Base-by-base conservation (phyloP, 106 monocot genomes). In the Dioscorea zingiberensis region DNA sequence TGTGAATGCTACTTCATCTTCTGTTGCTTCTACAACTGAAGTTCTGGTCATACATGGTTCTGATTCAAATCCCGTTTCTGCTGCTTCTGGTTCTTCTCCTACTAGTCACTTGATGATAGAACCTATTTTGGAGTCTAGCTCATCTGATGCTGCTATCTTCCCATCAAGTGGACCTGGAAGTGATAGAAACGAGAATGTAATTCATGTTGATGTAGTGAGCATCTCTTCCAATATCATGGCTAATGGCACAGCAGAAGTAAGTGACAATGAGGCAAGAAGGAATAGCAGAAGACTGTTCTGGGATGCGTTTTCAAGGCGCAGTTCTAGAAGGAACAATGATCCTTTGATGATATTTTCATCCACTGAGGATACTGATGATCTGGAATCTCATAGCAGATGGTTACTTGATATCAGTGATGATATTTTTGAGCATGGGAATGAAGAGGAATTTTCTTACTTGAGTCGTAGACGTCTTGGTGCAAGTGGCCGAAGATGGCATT, bases 261-360 rank as follows among this genome's bases (percentile, higher is more conserved):
- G 54, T 48, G 44, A n/a, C 44, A 71, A 30, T 67, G 77, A 74
- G 38, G 58, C 65, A 44, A 79, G 84, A 63, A 81, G 76, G 55
- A 84, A 71, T 46, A 71, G 69, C 63, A 92, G 91, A 76, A 84
- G 87, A 65, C 45, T 81, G 51, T 76, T 82, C 46, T 82, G 81
- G 87, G 84, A 92, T 73, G 62, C 84, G n/a, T 77, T 92, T 63
- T 84, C 84, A 53, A 76, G 91, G 65, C 81, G 49, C 19, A 79
- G 71, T 68, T 71, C 78, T 29, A 77, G 77, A 67, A 72, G 73
- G 54, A 68, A 66, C 71, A 25, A 63, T 59, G 63, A 72, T 23
- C 65, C 72, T 54, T 47, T 59, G 19, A 17, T 74, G 13, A 21
- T 74, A 57, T 21, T 78, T 21, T 71, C 63, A 8, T 71, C 77